These are phyloP conservation scores for Talaromyces borbonicus DNA, from an alignment of 495 filamentous ascomycete genomes.

Conservation along the genomic window DNA sequence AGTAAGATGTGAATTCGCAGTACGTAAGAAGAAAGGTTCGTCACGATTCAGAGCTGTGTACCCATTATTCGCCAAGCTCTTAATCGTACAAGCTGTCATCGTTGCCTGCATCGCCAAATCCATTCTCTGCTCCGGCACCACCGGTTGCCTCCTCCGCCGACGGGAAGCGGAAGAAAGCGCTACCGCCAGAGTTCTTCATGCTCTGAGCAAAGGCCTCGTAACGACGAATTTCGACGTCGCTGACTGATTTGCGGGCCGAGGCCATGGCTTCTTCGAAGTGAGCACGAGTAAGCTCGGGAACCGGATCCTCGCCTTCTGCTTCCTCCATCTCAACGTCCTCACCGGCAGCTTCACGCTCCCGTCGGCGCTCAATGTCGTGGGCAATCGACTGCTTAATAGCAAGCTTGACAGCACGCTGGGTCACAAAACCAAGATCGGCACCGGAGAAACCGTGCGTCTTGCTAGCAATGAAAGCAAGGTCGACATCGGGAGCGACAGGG, in stretches of 20 bases:
- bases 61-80: conserved; percentile 8
- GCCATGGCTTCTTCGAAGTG: conserved; percentile 99
- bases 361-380: conserved; percentile 75
- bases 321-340: conserved; percentile 69
- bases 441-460: conserved; percentile 98
- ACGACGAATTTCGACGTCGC: conserved; percentile 89
- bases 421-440: conserved; percentile 98
- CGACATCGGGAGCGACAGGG: conserved; percentile 77
- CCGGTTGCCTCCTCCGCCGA: conserved; percentile 52
- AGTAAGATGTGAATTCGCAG: conserved; percentile 11
- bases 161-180: conserved; percentile 96
- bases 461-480: conserved; percentile 84
- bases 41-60: conserved; percentile 6
- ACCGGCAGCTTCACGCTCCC: conserved; percentile 80
- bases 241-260: conserved; percentile 83
- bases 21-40: conserved; percentile 14
- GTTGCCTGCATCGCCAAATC: conserved; percentile 75
- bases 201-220: conserved; percentile 98
- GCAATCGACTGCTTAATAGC: conserved; percentile 97
- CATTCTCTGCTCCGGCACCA: conserved; percentile 41
- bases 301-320: conserved; percentile 77
- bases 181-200: conserved; percentile 94
- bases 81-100: conserved; percentile 79
- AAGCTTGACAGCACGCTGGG: conserved; percentile 96
- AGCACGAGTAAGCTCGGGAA: conserved; percentile 89